phyloP scores from a whole-genome alignment of 2,329 filamentous ascomycete species.

The Fusarium sarcochroum region DNA sequence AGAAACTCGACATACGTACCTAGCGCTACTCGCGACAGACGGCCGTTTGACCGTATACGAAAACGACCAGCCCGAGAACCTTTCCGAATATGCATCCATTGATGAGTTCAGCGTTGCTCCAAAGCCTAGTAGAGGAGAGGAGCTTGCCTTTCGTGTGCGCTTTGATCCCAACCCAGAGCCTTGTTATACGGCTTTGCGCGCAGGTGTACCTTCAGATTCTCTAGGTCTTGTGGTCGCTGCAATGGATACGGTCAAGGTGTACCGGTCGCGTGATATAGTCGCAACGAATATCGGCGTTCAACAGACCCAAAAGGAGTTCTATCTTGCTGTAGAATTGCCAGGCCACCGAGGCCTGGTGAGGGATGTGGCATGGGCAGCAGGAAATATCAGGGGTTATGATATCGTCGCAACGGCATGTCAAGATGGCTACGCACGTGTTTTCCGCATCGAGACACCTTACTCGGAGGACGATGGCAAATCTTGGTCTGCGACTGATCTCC shows the following conservation, averaged over 20 bases:
- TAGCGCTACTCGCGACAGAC: slow-evolving; percentile 87
- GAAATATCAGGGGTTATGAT: slow-evolving; percentile 91
- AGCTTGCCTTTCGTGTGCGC: slow-evolving; percentile 86
- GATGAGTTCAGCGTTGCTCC: slow-evolving; percentile 83
- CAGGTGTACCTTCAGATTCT: slow-evolving; percentile 84
- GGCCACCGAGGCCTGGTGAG: slow-evolving; percentile 84
- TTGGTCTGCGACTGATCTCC: slow-evolving; percentile 64
- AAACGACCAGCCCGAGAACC: slow-evolving; percentile 85
- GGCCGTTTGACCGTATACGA: slow-evolving; percentile 86
- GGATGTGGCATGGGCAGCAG: slow-evolving; percentile 93
- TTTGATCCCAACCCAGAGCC: slow-evolving; percentile 92
- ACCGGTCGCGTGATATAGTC: slow-evolving; percentile 77
- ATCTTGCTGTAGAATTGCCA: slow-evolving; percentile 82
- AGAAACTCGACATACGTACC: slow-evolving; percentile 83
- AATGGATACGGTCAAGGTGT: slow-evolving; percentile 86
- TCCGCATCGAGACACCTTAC: slow-evolving; percentile 77
- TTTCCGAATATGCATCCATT: slow-evolving; percentile 81
- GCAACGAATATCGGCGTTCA: slow-evolving; percentile 65
- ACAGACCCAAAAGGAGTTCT: slow-evolving; percentile 81
- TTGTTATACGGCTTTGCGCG: slow-evolving; percentile 81
- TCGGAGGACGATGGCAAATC: slow-evolving; percentile 62
- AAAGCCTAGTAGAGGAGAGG: slow-evolving; percentile 82
- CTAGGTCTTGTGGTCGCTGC: slow-evolving; percentile 87
- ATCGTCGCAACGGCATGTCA: slow-evolving; percentile 92
- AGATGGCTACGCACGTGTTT: slow-evolving; percentile 91